Percentiles rank a stretch among this genome's conserved stretches.
Conservation (phyloP, 352 stramenopile genomes). For the Globisporangium carolinianum region DNA sequence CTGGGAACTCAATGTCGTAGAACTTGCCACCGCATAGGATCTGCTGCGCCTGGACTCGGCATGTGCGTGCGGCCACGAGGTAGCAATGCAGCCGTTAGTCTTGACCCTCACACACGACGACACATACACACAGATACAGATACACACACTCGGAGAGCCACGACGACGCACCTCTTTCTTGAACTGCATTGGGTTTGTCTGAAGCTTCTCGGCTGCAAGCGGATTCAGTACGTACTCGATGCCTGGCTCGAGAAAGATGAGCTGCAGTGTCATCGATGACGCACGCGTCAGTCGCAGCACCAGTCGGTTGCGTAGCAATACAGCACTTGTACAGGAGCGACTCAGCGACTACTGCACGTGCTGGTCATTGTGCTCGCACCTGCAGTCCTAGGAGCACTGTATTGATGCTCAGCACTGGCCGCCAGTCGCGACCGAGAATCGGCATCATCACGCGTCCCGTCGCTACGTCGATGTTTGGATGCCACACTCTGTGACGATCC, state of each 20-base stretch:
- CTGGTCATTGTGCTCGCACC: constrained; percentile 18
- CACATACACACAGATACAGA: neutral
- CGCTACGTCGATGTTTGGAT: constrained; percentile 74
- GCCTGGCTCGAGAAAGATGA: constrained; percentile 75
- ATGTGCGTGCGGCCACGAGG: no score
- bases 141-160: neutral
- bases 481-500: constrained; percentile 55
- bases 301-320: no score
- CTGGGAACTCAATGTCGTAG: constrained; percentile 57
- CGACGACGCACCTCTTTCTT: constrained; percentile 25
- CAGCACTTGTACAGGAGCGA: no score
- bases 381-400: constrained; percentile 79
- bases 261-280: constrained; percentile 16
- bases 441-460: constrained; percentile 83
- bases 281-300: neutral
- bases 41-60: constrained; percentile 27
- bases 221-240: constrained; percentile 66
- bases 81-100: no score
- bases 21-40: constrained; percentile 56
- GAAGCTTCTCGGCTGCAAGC: constrained; percentile 42
- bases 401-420: constrained; percentile 81
- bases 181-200: constrained; percentile 37
- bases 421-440: constrained; percentile 80
- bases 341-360: no score
- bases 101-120: no score